Evolutionary conservation across 176 grass and related monocot species (phyloP).

Genomic region (Thinopyrum elongatum): DNA sequence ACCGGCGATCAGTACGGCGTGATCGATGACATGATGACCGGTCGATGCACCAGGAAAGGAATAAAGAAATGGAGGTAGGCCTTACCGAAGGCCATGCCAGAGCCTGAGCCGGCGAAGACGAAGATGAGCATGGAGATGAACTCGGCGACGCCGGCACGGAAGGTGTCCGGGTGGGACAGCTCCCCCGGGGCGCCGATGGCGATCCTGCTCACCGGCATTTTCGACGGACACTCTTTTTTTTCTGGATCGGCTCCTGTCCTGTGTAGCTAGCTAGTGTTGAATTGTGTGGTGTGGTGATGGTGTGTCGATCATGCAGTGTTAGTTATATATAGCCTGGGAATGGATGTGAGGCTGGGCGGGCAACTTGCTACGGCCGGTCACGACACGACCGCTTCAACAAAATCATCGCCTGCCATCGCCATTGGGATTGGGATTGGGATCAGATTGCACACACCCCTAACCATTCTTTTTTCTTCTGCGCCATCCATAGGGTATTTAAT

Average conservation of each 20-base stretch:
- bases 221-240: neutral
- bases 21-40: neutral
- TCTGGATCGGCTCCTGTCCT: neutral
- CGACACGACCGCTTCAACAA: slow-evolving; percentile 15
- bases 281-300: neutral
- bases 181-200: slow-evolving; percentile 59
- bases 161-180: slow-evolving; percentile 39
- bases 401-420: neutral
- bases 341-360: neutral
- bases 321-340: slow-evolving; percentile 24
- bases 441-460: neutral
- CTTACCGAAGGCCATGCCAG: slow-evolving; percentile 73
- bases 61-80: neutral
- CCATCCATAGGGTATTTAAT: neutral
- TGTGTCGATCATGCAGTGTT: neutral
- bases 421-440: neutral
- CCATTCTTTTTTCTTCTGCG: neutral
- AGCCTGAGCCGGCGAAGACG: slow-evolving; percentile 82
- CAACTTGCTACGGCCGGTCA: neutral
- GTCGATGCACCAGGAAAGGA: neutral
- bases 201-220: slow-evolving; percentile 68
- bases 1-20: neutral
- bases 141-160: slow-evolving; percentile 68
- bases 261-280: no score
- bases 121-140: slow-evolving; percentile 90